A percentile compares a stretch with the other conserved stretches of the same genome.
These are phyloP conservation scores for Paramecium sexaurelia DNA, from an alignment of 73 alveolate genomes.

Conservation along the genomic window DNA sequence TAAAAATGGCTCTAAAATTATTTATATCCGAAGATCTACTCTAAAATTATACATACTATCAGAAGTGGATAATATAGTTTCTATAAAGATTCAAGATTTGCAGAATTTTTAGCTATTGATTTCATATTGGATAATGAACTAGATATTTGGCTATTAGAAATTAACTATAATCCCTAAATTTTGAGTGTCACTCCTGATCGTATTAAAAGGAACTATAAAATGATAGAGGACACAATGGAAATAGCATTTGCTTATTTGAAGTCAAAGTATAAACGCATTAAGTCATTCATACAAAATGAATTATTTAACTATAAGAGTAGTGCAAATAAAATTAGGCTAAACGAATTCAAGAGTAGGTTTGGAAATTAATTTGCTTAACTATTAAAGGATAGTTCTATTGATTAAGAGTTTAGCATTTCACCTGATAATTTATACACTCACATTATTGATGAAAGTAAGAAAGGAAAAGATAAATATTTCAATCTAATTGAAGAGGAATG, in stretches of 20 bases:
- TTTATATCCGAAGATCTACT: not conserved
- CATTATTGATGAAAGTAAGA: constrained; percentile 5
- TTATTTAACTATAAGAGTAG: not conserved
- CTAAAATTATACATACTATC: constrained; percentile 27
- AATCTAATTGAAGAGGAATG: constrained; percentile 41
- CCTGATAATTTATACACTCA: constrained; percentile 30
- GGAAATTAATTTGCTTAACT: not conserved
- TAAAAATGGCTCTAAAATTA: not conserved
- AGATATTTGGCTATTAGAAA: constrained; percentile 53
- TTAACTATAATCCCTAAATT: constrained; percentile 41
- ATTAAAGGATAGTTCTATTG: not conserved
- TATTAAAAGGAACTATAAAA: constrained; percentile 24
- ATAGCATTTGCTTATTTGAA: constrained; percentile 31
- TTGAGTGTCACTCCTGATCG: constrained; percentile 52
- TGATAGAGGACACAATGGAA: constrained; percentile 26
- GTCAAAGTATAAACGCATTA: not conserved
- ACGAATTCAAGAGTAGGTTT: constrained; percentile 1
- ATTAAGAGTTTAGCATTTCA: not conserved
- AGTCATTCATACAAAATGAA: not conserved
- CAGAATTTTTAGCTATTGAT: constrained; percentile 44
- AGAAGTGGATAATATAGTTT: constrained; percentile 47
- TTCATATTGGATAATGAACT: constrained; percentile 31
- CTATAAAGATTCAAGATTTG: constrained; percentile 5
- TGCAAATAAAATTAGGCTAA: constrained; percentile 34
- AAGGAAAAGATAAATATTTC: not conserved